Evolutionary conservation across 2,329 filamentous ascomycete species (phyloP).

Genomic region (Fusarium sp.): DNA sequence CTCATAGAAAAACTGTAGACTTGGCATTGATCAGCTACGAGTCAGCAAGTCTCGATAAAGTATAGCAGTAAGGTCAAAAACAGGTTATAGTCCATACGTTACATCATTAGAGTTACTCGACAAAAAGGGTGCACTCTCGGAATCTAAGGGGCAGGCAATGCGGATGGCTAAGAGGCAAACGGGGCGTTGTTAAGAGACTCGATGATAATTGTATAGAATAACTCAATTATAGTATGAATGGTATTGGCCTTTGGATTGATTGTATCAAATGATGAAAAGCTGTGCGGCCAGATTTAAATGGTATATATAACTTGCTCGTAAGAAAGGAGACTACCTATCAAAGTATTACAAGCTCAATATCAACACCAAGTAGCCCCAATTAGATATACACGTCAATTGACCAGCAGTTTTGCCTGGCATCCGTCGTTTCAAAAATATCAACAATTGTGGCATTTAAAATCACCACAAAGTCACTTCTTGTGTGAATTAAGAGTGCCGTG

Average conservation of each 20-base stretch:
- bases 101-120: not conserved
- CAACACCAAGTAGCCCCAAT: no score
- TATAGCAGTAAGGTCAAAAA: not conserved
- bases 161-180: not conserved
- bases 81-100: not conserved
- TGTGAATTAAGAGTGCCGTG: rapidly evolving
- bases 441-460: rapidly evolving
- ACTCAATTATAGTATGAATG: not conserved
- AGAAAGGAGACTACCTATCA: not conserved
- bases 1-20: not conserved
- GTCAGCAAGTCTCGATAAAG: not conserved
- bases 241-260: rapidly evolving
- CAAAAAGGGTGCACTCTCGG: not conserved
- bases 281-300: rapidly evolving
- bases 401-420: rapidly evolving
- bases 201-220: not conserved
- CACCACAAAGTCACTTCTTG: rapidly evolving
- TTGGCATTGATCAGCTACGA: not conserved
- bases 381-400: not conserved
- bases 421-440: rapidly evolving
- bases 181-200: not conserved
- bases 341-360: not conserved
- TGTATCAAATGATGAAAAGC: rapidly evolving
- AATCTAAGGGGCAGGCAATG: rapidly evolving
- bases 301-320: not conserved